Evolutionary conservation across 129 eudicot species (phyloP), one percentile per base, ranked within the genome.

Genomic region (Flaveria brownii): DNA sequence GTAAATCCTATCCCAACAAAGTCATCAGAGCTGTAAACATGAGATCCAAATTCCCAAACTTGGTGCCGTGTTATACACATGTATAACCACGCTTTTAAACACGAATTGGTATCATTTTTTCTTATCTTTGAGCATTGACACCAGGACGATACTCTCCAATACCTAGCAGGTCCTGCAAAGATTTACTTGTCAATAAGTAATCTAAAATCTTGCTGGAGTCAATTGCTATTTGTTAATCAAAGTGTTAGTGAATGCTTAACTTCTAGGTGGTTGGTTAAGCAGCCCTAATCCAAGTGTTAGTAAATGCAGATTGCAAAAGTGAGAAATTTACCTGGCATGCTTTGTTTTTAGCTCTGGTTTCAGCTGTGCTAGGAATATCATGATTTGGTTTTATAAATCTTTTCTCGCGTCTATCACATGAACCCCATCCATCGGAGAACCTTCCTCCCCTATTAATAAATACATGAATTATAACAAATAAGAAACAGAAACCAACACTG

Each of bases 391-490:
- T 91, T 51, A 80, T 28, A 78, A 95, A 95, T 80, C 76, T 89
- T 90, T 95, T 95, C 84, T 95, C 99, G 13, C 96, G 92, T 62
- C 89, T 84, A 75, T 95, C 99, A 81, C 96, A 91, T 22, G 99
- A 95, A 46, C 99, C 99, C 97, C 99, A 95, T 77, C 95, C 99
- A 82, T 95, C 99, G 43, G 97, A 95, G 64, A 91, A 95, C 70
- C 99, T 91, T 46, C 99, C 97, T 66, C 97, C 95, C 76, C 99
- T 95, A 68, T 46, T 72, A 69, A 67, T 23, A 62, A 63, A 61
- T 22, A 30, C 55, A 52, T 43, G 25, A 41, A 36, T 36, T 36
- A 45, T 18, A 74, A 69, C 47, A 80, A 15, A 72, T 57, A 28
- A 4, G 17, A 33, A 56, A 63, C 9, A 15, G 42, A 73, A 64